Base-by-base conservation (phyloP, 129 eudicot species). In the Escallonia rubra region DNA sequence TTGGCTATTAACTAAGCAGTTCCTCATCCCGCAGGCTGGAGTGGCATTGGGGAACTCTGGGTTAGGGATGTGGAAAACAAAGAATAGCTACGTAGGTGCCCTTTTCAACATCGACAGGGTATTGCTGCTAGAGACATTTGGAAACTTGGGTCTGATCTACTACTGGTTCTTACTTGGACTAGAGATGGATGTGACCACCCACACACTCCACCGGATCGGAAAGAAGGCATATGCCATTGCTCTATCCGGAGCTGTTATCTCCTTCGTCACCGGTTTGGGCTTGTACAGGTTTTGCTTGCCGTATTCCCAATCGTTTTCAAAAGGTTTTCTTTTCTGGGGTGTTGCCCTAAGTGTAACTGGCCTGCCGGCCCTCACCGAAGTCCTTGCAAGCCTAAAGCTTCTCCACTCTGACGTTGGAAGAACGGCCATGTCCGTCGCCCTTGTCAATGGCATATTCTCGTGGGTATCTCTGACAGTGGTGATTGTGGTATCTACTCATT, bases 141-240 rank as follows among this genome's bases (percentile, higher is more conserved):
- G 58, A 53, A 71, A 77, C 44, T 14, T 71, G 7, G 82, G 82
- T 3, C 73, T 77, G 6, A 23, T 65, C 5, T 77, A 77, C 59
- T 13, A 49, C 12, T 43, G 65, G 34, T 77, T 77, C 63, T 46
- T 77, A n/a, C n/a, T 58, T 34, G 82, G 73, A 3, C 11, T 77
- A 46, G 77, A 77, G 41, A 49, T 60, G 61, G 73, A 77, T 23
- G 4, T 66, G 7, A 77, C 59, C 40, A 43, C 34, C 34, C 1
- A 23, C 1, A 23, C 74, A 10, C 5, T 72, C 8, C 16, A 66
- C 1, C 68, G 64, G 7, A 42, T 48, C 4, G 57, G 57, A 43
- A 59, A 45, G 34, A 77, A 72, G 59, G 58, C 61, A 7, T 55
- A 65, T 40, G 4, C 53, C 34, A 52, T 65, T 46, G 67, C 73